Conservation (phyloP, 345 rosid genomes). For the Populus deltoides region DNA sequence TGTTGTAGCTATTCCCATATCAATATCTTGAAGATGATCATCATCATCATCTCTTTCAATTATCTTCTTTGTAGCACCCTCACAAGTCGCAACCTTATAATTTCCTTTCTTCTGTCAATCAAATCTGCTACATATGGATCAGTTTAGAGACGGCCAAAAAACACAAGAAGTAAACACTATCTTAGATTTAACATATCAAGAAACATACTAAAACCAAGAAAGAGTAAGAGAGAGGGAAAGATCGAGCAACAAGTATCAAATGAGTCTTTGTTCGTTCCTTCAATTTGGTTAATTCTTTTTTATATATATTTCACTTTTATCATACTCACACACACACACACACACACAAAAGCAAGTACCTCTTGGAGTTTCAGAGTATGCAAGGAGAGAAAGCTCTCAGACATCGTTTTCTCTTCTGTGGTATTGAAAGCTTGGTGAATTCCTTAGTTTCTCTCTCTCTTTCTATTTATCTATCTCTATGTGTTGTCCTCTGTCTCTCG, state of each 20-base stretch:
- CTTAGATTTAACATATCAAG: slow-evolving; percentile 2
- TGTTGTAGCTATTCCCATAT: slow-evolving; percentile 72
- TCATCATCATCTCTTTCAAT: slow-evolving; percentile 28
- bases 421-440: slow-evolving; percentile 45
- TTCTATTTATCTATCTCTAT: slow-evolving; percentile 4
- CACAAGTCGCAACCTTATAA: not conserved
- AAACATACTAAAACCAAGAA: slow-evolving; percentile 7
- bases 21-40: slow-evolving; percentile 37
- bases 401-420: slow-evolving; percentile 56
- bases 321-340: not conserved
- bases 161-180: slow-evolving; percentile 15
- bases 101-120: not conserved
- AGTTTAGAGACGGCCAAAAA: slow-evolving; percentile 20
- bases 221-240: slow-evolving; percentile 2
- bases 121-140: slow-evolving; percentile 26
- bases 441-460: slow-evolving; percentile 6
- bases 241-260: slow-evolving; percentile 5
- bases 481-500: slow-evolving; percentile 28
- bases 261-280: not conserved
- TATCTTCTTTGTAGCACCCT: not conserved
- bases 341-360: slow-evolving; percentile 18
- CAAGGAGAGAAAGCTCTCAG: slow-evolving; percentile 47
- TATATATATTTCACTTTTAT: not conserved
- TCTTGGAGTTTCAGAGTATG: slow-evolving; percentile 52
- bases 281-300: not conserved